Percentiles rank a stretch among this genome's conserved stretches.
Evolutionary conservation across 768 basidiomycete species (phyloP).

Genomic region (Boletus barrowsii): DNA sequence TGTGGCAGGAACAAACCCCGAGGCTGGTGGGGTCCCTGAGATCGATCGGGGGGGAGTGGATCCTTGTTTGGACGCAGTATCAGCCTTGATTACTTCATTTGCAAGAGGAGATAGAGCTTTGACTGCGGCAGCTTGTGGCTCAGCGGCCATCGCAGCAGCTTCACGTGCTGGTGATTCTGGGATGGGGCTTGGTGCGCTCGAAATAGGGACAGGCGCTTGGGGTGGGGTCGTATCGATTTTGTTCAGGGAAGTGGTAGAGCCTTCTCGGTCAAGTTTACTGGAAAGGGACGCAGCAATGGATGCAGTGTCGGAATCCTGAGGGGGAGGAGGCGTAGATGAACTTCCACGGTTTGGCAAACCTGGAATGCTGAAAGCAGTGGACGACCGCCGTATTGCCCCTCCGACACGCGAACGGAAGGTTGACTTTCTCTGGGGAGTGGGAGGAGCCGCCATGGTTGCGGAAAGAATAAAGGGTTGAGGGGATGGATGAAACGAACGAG

Average conservation of each 20-base stretch:
- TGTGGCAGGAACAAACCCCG: slow-evolving; percentile 17
- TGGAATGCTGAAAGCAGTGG: slow-evolving; percentile 48
- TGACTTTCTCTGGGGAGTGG: slow-evolving; percentile 34
- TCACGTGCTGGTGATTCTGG: slow-evolving; percentile 67
- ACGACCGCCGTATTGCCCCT: slow-evolving; percentile 57
- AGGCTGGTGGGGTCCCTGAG: slow-evolving; percentile 18
- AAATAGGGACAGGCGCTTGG: slow-evolving; percentile 17
- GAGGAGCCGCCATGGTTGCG: slow-evolving; percentile 27
- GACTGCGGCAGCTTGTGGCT: slow-evolving; percentile 19
- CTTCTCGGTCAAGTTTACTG: slow-evolving; percentile 29
- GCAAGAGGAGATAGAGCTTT: slow-evolving; percentile 45
- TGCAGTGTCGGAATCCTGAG: slow-evolving; percentile 27
- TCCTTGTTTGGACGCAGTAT: slow-evolving; percentile 12
- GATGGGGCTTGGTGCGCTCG: slow-evolving; percentile 56
- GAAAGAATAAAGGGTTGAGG: slow-evolving; percentile 6
- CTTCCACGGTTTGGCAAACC: slow-evolving; percentile 29
- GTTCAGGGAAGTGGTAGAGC: slow-evolving; percentile 29
- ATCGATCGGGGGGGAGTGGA: slow-evolving; percentile 19
- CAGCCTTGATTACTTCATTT: slow-evolving; percentile 23
- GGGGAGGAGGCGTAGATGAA: slow-evolving; percentile 26
- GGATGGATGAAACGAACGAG: slow-evolving; percentile 5
- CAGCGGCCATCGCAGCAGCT: slow-evolving; percentile 39
- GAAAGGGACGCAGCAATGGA: slow-evolving; percentile 27
- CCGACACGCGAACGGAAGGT: slow-evolving; percentile 61
- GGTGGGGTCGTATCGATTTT: slow-evolving; percentile 34